These are phyloP conservation scores for Leccinum solheimii DNA, from an alignment of 1,284 basidiomycete genomes.

Conservation along the genomic window DNA sequence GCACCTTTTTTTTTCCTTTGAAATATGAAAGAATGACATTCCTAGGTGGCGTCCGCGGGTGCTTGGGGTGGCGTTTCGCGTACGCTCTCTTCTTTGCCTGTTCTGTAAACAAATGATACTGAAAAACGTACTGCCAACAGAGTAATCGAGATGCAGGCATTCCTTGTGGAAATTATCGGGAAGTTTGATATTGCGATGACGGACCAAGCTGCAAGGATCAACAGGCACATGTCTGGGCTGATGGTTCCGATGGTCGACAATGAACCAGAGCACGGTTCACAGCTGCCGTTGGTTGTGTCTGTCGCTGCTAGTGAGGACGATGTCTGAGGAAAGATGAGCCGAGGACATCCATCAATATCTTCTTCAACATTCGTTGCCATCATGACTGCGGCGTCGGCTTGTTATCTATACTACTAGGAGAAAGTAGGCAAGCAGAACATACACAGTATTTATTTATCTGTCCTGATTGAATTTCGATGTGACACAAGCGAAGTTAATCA, in stretches of 20 bases:
- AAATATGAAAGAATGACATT: slow-evolving; percentile 43
- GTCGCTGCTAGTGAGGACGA: slow-evolving; percentile 36
- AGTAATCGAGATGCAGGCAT: slow-evolving; percentile 50
- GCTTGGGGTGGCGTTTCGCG: slow-evolving; percentile 53
- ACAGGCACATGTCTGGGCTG: slow-evolving; percentile 42
- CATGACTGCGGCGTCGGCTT: background rate
- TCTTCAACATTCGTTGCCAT: background rate
- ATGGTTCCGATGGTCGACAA: slow-evolving; percentile 52
- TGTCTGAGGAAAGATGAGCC: background rate
- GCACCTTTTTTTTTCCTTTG: background rate
- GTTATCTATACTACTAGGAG: background rate
- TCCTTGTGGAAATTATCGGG: slow-evolving; percentile 48
- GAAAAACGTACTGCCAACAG: slow-evolving; percentile 20
- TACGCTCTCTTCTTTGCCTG: background rate
- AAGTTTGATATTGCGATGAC: slow-evolving; percentile 49
- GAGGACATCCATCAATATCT: background rate
- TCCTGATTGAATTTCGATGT: background rate
- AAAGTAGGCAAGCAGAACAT: too few relatives aligned
- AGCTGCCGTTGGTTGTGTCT: slow-evolving; percentile 49
- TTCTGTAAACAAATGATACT: background rate
- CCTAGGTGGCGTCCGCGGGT: slow-evolving; percentile 42
- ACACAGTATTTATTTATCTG: background rate
- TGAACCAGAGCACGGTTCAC: slow-evolving; percentile 43
- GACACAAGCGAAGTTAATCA: background rate
- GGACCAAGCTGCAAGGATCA: slow-evolving; percentile 38